phyloP scores from a whole-genome alignment of 2,329 filamentous ascomycete genomes.

The Diaporthe amygdali region DNA sequence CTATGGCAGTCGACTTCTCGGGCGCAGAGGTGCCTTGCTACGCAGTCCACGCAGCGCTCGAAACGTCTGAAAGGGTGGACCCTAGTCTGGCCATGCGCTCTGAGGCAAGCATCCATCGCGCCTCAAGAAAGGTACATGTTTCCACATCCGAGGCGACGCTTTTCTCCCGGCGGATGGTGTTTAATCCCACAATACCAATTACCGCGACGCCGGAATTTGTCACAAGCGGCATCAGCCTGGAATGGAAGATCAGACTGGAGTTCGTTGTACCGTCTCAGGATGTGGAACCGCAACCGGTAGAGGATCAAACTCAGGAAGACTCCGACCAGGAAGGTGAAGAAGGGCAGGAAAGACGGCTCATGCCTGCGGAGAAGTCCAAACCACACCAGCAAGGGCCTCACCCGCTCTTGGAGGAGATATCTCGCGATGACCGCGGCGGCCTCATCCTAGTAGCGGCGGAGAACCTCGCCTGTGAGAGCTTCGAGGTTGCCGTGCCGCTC shows the following conservation, averaged over 20 bases:
- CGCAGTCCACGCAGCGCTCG: slow-evolving; percentile 81
- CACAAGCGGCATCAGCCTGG: slow-evolving; percentile 84
- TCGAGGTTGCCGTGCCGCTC: slow-evolving; percentile 86
- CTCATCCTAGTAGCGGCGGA: slow-evolving; percentile 78
- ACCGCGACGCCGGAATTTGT: slow-evolving; percentile 88
- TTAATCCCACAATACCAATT: slow-evolving; percentile 82
- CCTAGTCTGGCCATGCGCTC: slow-evolving; percentile 82
- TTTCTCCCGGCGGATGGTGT: slow-evolving; percentile 79
- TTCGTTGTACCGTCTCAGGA: slow-evolving; percentile 79
- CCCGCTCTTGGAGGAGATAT: slow-evolving; percentile 78
- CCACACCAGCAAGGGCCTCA: slow-evolving; percentile 35
- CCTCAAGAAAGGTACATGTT: slow-evolving; percentile 82
- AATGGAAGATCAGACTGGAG: slow-evolving; percentile 90
- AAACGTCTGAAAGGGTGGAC: slow-evolving; percentile 85
- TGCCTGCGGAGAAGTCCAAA: background rate
- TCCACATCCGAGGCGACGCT: slow-evolving; percentile 82
- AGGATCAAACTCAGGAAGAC: slow-evolving; percentile 34
- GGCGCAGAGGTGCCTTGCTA: slow-evolving; percentile 82
- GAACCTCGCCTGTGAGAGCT: slow-evolving; percentile 82
- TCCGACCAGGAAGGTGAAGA: slow-evolving; percentile 17
- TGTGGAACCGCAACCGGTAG: slow-evolving; percentile 15
- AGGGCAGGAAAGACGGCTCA: slow-evolving; percentile 32
- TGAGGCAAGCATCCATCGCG: slow-evolving; percentile 82
- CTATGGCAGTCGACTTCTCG: slow-evolving; percentile 83
- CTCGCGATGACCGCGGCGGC: slow-evolving; percentile 78